phyloP scores from a whole-genome alignment of 495 filamentous ascomycete genomes.

The Neurospora intermedia region DNA sequence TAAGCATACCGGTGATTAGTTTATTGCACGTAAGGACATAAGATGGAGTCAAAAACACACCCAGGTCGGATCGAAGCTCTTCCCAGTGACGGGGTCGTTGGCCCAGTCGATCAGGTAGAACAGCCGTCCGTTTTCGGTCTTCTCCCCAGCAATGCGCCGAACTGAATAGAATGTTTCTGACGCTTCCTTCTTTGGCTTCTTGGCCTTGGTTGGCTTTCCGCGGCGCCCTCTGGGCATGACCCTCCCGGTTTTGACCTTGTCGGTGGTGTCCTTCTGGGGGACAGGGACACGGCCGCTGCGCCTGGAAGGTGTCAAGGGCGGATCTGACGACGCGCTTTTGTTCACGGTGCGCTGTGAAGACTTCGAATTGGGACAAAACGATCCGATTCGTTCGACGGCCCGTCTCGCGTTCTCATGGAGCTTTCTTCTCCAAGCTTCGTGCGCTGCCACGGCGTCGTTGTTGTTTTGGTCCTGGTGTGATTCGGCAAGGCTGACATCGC shows the following conservation, averaged over 20 bases:
- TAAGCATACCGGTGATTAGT: neutral
- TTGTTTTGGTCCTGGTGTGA: neutral
- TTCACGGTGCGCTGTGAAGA: neutral
- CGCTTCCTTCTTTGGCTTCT: neutral
- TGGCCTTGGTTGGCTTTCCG: neutral
- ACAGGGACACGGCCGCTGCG: neutral
- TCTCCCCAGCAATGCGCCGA: conserved; percentile 30
- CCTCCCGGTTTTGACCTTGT: neutral
- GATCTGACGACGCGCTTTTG: neutral
- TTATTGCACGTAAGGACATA: neutral
- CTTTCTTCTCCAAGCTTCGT: neutral
- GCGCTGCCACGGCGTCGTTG: neutral
- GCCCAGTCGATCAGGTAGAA: conserved; percentile 33
- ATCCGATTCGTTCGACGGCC: neutral
- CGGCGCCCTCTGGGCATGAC: neutral
- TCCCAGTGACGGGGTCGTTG: conserved; percentile 24
- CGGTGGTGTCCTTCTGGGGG: neutral
- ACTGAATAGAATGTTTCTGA: conserved; percentile 17
- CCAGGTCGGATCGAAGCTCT: conserved; percentile 28
- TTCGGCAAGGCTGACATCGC: neutral
- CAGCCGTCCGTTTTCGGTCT: conserved; percentile 15
- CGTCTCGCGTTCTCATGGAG: neutral
- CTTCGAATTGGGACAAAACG: neutral
- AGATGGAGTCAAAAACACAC: conserved; percentile 15
- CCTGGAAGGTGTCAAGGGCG: neutral